Evolutionary conservation across 345 rosid species (phyloP).

Genomic region (Balakata baccata): DNA sequence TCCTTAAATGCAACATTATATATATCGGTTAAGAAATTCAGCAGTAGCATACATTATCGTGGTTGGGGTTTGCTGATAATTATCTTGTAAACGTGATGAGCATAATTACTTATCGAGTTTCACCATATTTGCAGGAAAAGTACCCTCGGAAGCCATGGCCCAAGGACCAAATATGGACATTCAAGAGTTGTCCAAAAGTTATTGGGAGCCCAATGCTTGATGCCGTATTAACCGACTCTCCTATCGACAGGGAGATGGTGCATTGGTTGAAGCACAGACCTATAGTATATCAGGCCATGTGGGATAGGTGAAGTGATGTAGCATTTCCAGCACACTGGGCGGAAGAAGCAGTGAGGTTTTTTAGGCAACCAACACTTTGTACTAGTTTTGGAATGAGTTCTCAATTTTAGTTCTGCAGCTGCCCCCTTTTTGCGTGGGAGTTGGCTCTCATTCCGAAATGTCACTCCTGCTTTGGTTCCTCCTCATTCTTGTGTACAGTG

Average conservation of each 20-base stretch:
- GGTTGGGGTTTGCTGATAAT: background rate
- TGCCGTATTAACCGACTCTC: conserved; percentile 45
- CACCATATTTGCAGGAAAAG: conserved; percentile 57
- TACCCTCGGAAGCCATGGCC: conserved; percentile 93
- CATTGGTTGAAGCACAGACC: conserved; percentile 90
- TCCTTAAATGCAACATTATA: background rate
- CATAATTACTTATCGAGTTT: background rate
- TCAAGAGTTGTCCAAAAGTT: conserved; percentile 51
- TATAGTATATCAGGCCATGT: conserved; percentile 59
- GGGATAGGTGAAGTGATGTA: conserved; percentile 55
- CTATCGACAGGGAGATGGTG: conserved; percentile 74
- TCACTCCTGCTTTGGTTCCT: conserved; percentile 15
- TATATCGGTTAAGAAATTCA: background rate
- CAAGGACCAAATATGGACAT: conserved; percentile 88
- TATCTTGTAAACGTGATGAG: background rate
- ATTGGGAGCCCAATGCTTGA: conserved; percentile 97
- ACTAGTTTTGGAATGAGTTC: conserved; percentile 43
- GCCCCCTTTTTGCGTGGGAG: conserved; percentile 36
- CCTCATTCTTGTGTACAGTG: conserved; percentile 61
- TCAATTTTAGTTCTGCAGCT: conserved; percentile 35
- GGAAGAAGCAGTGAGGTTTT: conserved; percentile 34
- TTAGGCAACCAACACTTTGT: conserved; percentile 7
- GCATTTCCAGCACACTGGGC: conserved; percentile 31
- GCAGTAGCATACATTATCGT: background rate
- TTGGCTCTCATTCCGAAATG: conserved; percentile 46